Conservation (phyloP, 2,329 filamentous ascomycete species). For the Trichoderma pleuroti region DNA sequence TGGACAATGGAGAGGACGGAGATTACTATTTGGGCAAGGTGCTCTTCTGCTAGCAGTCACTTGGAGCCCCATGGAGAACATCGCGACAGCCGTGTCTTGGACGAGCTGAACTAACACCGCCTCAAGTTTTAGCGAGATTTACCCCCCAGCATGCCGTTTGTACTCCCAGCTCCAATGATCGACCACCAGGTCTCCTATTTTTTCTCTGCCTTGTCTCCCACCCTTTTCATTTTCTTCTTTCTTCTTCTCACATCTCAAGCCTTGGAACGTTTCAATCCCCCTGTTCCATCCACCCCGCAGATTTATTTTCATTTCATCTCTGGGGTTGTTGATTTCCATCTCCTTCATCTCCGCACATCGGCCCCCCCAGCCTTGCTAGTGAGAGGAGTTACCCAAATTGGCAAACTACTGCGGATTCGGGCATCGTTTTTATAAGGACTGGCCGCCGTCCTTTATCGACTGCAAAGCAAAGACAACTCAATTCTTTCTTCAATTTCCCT, state of each 20-base stretch:
- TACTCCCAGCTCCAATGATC: slow-evolving; percentile 16
- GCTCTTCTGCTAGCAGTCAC: neutral
- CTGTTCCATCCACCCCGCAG: neutral
- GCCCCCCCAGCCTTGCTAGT: slow-evolving; percentile 1
- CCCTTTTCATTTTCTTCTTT: neutral
- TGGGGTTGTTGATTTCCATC: neutral
- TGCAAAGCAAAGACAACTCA: neutral
- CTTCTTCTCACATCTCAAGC: neutral
- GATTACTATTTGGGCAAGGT: neutral
- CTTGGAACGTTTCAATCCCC: neutral
- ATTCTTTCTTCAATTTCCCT: neutral
- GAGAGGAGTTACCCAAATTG: slow-evolving; percentile 14
- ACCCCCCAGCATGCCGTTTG: slow-evolving; percentile 3
- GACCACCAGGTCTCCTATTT: slow-evolving; percentile 5
- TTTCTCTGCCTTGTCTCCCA: slow-evolving; percentile 12
- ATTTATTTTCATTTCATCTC: neutral
- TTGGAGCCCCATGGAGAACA: slow-evolving; percentile 7
- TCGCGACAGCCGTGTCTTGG: neutral
- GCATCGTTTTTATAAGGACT: slow-evolving; percentile 1
- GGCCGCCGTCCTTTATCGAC: neutral
- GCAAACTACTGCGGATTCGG: slow-evolving; percentile 8
- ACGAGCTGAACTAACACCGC: neutral
- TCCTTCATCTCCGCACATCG: slow-evolving; percentile 8
- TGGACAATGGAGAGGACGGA: neutral
- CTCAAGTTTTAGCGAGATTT: slow-evolving; percentile 25